Conservation (phyloP, 106 monocot genomes). For the Alisma plantagoaquatica region DNA sequence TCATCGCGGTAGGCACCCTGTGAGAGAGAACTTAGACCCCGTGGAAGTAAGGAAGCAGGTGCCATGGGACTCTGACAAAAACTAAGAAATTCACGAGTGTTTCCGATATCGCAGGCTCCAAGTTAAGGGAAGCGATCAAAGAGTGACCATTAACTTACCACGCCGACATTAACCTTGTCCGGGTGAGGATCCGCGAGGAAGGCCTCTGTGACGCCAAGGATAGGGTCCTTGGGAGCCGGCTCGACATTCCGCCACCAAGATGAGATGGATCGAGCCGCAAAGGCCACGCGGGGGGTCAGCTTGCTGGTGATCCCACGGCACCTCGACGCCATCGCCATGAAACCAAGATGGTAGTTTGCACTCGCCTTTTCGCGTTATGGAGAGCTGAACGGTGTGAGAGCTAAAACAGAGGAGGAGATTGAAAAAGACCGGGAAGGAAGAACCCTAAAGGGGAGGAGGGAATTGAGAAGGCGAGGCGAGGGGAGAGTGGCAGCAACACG, state of each 20-base stretch:
- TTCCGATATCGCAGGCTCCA: background rate
- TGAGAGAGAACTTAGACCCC: too few relatives aligned
- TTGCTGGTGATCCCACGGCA: slow-evolving; percentile 3
- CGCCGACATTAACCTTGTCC: slow-evolving; percentile 91
- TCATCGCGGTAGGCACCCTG: slow-evolving; percentile 99
- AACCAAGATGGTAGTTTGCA: too few relatives aligned
- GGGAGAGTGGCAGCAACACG: too few relatives aligned
- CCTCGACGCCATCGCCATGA: slow-evolving; percentile 31
- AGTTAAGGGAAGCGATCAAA: background rate
- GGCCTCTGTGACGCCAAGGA: slow-evolving; percentile 98
- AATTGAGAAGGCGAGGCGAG: too few relatives aligned
- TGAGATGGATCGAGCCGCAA: slow-evolving; percentile 39
- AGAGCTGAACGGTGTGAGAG: too few relatives aligned
- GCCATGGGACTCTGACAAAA: too few relatives aligned
- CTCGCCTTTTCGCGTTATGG: too few relatives aligned
- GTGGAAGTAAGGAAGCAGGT: too few relatives aligned
- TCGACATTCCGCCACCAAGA: slow-evolving; percentile 79
- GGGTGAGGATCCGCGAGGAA: slow-evolving; percentile 89
- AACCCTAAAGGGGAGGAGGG: too few relatives aligned
- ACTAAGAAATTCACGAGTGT: too few relatives aligned
- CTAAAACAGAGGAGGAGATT: too few relatives aligned
- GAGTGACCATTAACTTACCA: slow-evolving; percentile 35
- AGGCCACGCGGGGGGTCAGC: background rate
- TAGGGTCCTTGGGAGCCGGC: slow-evolving; percentile 89
- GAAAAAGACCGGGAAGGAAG: too few relatives aligned